These are phyloP conservation scores for Zychaea mexicana DNA, from an alignment of 371 early-diverging fungal species.

Conservation along the genomic window DNA sequence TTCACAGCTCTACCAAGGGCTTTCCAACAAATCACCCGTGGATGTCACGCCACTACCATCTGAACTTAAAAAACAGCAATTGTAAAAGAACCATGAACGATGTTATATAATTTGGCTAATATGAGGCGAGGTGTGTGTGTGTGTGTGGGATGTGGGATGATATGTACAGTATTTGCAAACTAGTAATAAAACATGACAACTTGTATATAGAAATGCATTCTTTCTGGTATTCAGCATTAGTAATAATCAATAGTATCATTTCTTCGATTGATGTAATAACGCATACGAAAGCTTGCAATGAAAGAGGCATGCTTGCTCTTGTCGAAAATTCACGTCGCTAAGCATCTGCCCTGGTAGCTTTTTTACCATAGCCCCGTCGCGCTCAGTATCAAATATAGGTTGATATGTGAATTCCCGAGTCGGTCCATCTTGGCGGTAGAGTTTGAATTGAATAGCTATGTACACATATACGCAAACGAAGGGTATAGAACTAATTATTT, in stretches of 20 bases:
- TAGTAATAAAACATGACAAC: not conserved
- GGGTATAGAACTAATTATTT: too few relatives aligned
- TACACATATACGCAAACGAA: not conserved
- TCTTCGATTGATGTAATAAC: not conserved
- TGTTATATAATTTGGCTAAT: too few relatives aligned
- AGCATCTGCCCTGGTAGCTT: slow-evolving; percentile 16
- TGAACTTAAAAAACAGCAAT: slow-evolving; percentile 32
- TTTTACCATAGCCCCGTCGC: slow-evolving; percentile 16
- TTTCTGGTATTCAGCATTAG: not conserved
- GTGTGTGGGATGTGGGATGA: not conserved
- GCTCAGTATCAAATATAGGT: slow-evolving; percentile 17
- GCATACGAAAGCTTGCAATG: slow-evolving; percentile 15
- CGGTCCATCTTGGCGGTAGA: slow-evolving; percentile 8
- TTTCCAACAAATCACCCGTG: slow-evolving; percentile 39
- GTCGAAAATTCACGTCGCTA: slow-evolving; percentile 15
- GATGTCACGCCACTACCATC: slow-evolving; percentile 59
- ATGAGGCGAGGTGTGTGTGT: too few relatives aligned
- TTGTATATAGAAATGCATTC: not conserved
- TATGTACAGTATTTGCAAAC: not conserved
- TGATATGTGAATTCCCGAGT: slow-evolving; percentile 16
- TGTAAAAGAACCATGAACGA: too few relatives aligned
- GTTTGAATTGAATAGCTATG: slow-evolving; percentile 25
- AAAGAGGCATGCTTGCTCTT: slow-evolving; percentile 17
- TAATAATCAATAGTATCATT: not conserved
- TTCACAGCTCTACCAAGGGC: slow-evolving; percentile 48